Evolutionary conservation across 805 yeast species (phyloP), one percentile per base, ranked within the genome.

Genomic region (Grigorovia transvaalensis): DNA sequence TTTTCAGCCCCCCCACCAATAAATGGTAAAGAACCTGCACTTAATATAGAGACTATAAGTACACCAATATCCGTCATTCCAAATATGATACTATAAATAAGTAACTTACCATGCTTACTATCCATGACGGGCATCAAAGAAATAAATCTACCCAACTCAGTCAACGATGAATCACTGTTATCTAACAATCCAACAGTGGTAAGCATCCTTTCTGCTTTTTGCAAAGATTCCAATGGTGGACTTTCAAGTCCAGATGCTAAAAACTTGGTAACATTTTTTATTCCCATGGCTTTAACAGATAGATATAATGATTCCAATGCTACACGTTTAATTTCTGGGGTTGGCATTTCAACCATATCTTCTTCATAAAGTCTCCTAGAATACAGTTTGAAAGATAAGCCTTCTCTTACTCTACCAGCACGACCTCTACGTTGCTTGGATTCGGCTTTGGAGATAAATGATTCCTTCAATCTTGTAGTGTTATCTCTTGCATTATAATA

Each of bases 331-430:
- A 91, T 91, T 63, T 91, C 99, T 0, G 99, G 97, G 17, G 85
- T 74, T 0, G 96, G 96, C 57, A 84, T 83, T 1, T 76, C 72
- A 15, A 76, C 69, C 91, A 89, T 85, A 20, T 67, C 64, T 1
- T 66, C 65, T 4, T 73, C 71, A 59, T 80, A 80, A 0, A 87
- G 77, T 2, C 78, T 78, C 50, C 71, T 70, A 1, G 96, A 84
- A 67, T 79, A 91, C 47, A 91, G 63, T 62, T 86, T 89, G 67
- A 81, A 91, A 56, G 97, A 89, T 13, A 73, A 71, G 52, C 99
- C 99, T 27, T 74, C 74, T 40, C 82, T 78, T 12, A 91, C 88
- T 78, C 99, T 90, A 56, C 99, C 99, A n/a, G 97, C 91, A 73
- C 99, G 85, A 65, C 99, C 99, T 66, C 96, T 75, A 70, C 99